Conservation (phyloP, 176 grass and related monocot genomes). For the Avena atlantica region DNA sequence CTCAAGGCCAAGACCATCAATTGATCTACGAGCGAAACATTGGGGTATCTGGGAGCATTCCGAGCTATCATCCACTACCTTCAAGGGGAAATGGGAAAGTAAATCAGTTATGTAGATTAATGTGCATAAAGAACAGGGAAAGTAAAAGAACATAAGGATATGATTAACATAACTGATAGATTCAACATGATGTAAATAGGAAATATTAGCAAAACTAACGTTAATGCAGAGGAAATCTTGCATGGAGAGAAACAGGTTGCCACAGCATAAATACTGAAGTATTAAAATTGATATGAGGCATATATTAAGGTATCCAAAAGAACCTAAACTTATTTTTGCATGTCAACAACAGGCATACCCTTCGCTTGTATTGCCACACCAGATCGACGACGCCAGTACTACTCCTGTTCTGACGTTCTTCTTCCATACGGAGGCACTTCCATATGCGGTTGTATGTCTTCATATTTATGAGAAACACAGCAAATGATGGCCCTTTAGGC, state of each 20-base stretch:
- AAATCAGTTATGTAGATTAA: not conserved
- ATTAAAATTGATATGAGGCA: not conserved
- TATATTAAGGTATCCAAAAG: not conserved
- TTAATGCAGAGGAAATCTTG: not conserved
- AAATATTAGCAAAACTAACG: not conserved
- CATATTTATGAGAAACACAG: conserved; percentile 50
- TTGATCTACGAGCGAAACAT: not conserved
- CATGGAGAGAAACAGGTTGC: not conserved
- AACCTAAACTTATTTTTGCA: not conserved
- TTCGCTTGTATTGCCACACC: conserved; percentile 28
- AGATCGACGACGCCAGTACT: conserved; percentile 4
- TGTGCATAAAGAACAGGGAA: not conserved
- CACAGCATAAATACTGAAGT: not conserved
- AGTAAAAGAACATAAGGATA: not conserved
- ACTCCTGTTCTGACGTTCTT: not conserved
- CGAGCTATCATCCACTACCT: conserved; percentile 3
- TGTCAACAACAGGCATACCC: conserved; percentile 23
- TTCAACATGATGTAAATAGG: not conserved
- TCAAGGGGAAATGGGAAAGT: conserved; percentile 8
- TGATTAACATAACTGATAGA: not conserved
- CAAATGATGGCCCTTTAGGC: conserved; percentile 27
- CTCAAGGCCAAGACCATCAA: conserved; percentile 9
- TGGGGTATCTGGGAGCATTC: not conserved
- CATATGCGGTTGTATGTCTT: conserved; percentile 47
- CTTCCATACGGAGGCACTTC: conserved; percentile 31